Percentiles rank a stretch among this genome's conserved stretches.
Conservation (phyloP, 2,329 filamentous ascomycete genomes). For the Albophoma yamanashiensis region DNA sequence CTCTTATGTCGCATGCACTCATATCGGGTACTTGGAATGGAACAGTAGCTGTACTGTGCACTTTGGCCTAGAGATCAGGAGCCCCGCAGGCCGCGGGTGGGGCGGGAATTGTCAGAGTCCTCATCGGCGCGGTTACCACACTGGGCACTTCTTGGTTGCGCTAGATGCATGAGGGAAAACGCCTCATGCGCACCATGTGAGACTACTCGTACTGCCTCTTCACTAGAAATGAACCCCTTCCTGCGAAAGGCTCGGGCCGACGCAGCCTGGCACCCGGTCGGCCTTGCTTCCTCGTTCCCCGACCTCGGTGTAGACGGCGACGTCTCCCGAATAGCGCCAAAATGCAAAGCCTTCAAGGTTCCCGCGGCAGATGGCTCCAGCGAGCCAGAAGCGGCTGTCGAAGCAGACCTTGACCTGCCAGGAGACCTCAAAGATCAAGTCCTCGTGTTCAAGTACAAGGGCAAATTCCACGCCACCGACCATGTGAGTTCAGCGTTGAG, state of each 20-base stretch:
- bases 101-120: not conserved
- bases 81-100: not conserved
- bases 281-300: constrained; percentile 43
- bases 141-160: not conserved
- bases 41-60: no score
- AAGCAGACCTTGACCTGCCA: constrained; percentile 18
- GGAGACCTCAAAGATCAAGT: constrained; percentile 46
- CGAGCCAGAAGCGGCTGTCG: constrained; percentile 24
- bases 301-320: constrained; percentile 32
- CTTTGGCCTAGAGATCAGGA: not conserved
- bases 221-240: constrained; percentile 13
- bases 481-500: constrained; percentile 41
- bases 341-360: constrained; percentile 50
- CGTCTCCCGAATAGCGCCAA: constrained; percentile 24
- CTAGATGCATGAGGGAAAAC: not conserved
- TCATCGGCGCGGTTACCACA: no score
- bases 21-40: no score
- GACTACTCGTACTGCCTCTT: not conserved
- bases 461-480: constrained; percentile 56
- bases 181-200: not conserved
- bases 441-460: constrained; percentile 52
- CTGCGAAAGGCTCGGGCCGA: constrained; percentile 4
- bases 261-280: constrained; percentile 40
- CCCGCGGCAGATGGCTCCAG: constrained; percentile 26
- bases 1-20: no score